phyloP scores from a whole-genome alignment of 768 basidiomycete species.

The Psilocybe sp. region DNA sequence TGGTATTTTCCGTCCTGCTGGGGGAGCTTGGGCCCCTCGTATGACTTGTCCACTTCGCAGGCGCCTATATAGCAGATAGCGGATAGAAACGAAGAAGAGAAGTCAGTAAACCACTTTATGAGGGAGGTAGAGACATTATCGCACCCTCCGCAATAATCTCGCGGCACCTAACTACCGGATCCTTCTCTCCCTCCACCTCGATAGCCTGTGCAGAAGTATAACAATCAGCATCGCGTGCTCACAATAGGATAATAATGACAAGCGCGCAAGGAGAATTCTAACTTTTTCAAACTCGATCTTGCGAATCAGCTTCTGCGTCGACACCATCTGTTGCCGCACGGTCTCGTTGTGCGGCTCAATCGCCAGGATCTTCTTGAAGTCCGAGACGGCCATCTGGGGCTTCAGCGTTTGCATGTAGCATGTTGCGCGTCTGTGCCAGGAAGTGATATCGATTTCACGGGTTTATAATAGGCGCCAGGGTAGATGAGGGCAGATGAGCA shows the following conservation, averaged over 20 bases:
- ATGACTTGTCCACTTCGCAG: slow-evolving; percentile 73
- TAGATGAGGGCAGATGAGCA: no score
- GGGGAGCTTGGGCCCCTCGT: slow-evolving; percentile 71
- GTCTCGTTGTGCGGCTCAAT: slow-evolving; percentile 86
- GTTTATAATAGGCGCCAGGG: no score
- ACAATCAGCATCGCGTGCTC: not conserved
- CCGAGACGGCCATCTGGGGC: slow-evolving; percentile 80
- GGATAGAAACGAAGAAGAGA: not conserved
- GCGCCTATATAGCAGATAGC: slow-evolving; percentile 46
- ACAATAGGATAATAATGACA: not conserved
- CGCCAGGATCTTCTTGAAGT: slow-evolving; percentile 80
- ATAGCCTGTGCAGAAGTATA: slow-evolving; percentile 60
- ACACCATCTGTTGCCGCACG: slow-evolving; percentile 75
- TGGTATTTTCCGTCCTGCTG: slow-evolving; percentile 63
- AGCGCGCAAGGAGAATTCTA: not conserved
- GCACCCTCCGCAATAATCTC: slow-evolving; percentile 79
- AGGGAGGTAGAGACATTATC: slow-evolving; percentile 10
- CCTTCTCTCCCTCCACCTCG: slow-evolving; percentile 86
- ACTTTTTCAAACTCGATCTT: slow-evolving; percentile 93
- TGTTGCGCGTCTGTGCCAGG: slow-evolving; percentile 65
- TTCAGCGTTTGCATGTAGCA: slow-evolving; percentile 89
- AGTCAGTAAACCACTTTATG: not conserved
- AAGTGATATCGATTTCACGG: no score
- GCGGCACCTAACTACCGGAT: slow-evolving; percentile 67
- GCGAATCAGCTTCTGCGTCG: slow-evolving; percentile 88